phyloP scores from a whole-genome alignment of 2,329 filamentous ascomycete genomes.

The Talaromyces sp. region DNA sequence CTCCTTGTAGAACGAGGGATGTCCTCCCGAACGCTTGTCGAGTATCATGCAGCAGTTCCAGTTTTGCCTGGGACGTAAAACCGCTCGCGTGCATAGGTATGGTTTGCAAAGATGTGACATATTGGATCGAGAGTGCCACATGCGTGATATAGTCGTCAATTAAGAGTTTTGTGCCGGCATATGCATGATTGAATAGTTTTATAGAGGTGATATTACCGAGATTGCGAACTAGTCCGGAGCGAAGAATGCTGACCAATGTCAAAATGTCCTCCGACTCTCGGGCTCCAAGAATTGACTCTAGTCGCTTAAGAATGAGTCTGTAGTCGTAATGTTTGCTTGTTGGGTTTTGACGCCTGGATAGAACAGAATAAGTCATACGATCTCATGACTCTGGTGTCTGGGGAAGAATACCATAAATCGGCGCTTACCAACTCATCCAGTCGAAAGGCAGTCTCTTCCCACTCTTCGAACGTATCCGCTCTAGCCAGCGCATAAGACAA shows the following conservation, averaged over 20 bases:
- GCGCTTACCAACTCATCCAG: conserved; percentile 80
- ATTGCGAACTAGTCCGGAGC: conserved; percentile 75
- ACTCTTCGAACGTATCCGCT: conserved; percentile 75
- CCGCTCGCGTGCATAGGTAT: conserved; percentile 50
- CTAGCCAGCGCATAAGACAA: conserved; percentile 65
- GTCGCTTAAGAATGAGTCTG: conserved; percentile 73
- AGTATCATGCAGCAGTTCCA: conserved; percentile 83
- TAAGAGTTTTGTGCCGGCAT: conserved; percentile 82
- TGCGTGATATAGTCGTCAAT: conserved; percentile 90
- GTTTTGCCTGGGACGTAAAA: conserved; percentile 72
- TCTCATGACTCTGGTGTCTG: neutral
- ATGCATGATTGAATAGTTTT: conserved; percentile 78
- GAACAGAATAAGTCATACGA: neutral
- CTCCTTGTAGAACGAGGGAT: conserved; percentile 82
- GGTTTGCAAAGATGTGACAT: conserved; percentile 68
- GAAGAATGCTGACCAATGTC: conserved; percentile 73
- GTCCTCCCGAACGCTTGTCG: conserved; percentile 84
- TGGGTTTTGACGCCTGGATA: conserved; percentile 71
- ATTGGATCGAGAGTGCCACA: conserved; percentile 75
- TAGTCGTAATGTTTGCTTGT: conserved; percentile 83
- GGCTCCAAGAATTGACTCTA: conserved; percentile 68
- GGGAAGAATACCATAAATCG: conserved; percentile 67
- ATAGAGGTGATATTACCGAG: conserved; percentile 86
- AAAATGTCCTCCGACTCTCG: conserved; percentile 71
- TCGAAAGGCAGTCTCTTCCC: conserved; percentile 78